A percentile compares a stretch with the other conserved stretches of the same genome.
These are phyloP conservation scores for Boletus eberwhitei DNA, from an alignment of 768 basidiomycete genomes.

Conservation along the genomic window DNA sequence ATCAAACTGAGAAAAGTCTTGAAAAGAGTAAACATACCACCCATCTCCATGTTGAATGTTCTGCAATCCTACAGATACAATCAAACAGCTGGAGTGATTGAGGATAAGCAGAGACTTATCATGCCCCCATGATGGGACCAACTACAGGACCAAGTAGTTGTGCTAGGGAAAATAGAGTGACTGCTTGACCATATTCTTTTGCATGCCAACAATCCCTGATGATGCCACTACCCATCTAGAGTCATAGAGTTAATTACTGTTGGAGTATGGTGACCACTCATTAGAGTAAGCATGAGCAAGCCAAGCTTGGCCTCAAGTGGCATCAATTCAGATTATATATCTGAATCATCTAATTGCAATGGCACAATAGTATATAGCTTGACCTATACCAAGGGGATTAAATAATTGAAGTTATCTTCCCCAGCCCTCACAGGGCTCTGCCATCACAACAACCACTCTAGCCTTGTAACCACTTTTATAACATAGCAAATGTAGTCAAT, in stretches of 20 bases:
- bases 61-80: slow-evolving; percentile 42
- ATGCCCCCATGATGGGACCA: slow-evolving; percentile 61
- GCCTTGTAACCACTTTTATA: no score
- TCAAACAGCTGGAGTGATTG: neutral
- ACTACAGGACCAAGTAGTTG: slow-evolving; percentile 64
- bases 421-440: no score
- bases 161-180: slow-evolving; percentile 61
- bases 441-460: no score
- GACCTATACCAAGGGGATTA: no score
- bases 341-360: no score
- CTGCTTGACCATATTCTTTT: slow-evolving; percentile 62
- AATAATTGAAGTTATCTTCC: no score
- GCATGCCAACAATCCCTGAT: slow-evolving; percentile 59
- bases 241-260: neutral
- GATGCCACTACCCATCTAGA: slow-evolving; percentile 62
- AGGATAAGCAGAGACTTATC: slow-evolving; percentile 30
- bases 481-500: no score
- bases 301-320: no score
- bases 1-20: neutral
- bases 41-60: slow-evolving; percentile 69
- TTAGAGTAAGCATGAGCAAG: no score
- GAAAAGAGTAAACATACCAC: slow-evolving; percentile 41
- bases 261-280: no score
- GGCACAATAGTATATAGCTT: no score
- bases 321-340: no score